phyloP scores from a whole-genome alignment of 1,284 basidiomycete genomes.

The Calocybe gambosa region DNA sequence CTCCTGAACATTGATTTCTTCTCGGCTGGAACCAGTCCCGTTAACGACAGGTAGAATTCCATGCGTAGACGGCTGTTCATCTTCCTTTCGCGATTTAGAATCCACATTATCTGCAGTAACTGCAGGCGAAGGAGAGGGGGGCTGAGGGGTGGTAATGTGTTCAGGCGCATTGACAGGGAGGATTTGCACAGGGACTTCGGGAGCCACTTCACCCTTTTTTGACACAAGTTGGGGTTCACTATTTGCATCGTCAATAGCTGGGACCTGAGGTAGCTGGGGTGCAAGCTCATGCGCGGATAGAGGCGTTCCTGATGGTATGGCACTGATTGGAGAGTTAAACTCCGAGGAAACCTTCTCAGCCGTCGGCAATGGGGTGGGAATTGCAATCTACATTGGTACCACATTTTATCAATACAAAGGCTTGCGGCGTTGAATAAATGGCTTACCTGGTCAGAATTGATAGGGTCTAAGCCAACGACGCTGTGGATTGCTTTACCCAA shows the following conservation, averaged over 20 bases:
- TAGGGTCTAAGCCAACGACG: conserved; percentile 33
- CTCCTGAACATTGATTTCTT: background rate
- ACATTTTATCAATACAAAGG: background rate
- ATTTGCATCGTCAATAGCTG: background rate
- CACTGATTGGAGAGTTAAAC: conserved; percentile 5
- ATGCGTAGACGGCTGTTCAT: conserved; percentile 3
- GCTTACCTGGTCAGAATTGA: conserved; percentile 30
- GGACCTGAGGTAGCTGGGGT: background rate
- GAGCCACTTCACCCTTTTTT: conserved; percentile 14
- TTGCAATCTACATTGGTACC: conserved; percentile 22
- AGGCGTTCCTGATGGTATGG: conserved; percentile 3
- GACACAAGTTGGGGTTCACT: background rate
- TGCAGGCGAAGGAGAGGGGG: background rate
- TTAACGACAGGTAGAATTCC: background rate
- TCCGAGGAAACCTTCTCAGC: conserved; percentile 2
- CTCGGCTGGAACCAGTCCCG: background rate
- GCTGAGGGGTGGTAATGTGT: conserved; percentile 23
- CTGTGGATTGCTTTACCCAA: conserved; percentile 30
- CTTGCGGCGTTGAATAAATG: background rate
- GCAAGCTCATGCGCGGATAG: conserved; percentile 14
- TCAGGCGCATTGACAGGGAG: conserved; percentile 33
- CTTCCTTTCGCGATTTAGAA: background rate
- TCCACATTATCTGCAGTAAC: background rate
- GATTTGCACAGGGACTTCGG: conserved; percentile 29
- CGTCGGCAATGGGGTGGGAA: conserved; percentile 25